Base-by-base conservation (phyloP, 768 basidiomycete genomes). In the Tephrocybe rancida region DNA sequence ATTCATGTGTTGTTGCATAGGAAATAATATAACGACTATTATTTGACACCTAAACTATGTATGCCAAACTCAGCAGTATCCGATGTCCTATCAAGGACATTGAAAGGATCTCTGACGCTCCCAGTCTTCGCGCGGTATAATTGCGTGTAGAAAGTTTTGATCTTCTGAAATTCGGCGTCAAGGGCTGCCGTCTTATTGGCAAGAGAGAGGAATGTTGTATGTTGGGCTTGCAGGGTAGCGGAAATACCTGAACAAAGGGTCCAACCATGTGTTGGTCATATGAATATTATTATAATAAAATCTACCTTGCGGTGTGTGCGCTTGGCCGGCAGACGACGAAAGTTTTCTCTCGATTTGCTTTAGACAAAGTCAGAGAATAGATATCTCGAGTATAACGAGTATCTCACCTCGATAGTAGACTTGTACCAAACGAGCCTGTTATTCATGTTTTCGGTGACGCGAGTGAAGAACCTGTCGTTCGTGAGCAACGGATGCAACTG, bases 331-430 rank as follows among this genome's bases (percentile, higher is more conserved):
- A 3, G 87, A 81, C 7, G 87, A 86, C 5, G 86, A 82, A 5
- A 92, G 73, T 66, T 90, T 92, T 48, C 89, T 81, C 70, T 93
- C 91, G 59, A 94, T 91, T 87, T 88, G 86, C 87, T 89, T 59
- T 4, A 41, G 29, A 45, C 25, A 45, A 38, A 16, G 26, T 39
- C 41, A 50, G n/a, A 34, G 27, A 19, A 14, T 24, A 25, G 8
- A 35, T 25, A 22, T 14, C 0, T 16, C 43, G 2, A 29, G 44
- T 14, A 32, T 24, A 9, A 5, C 21, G 11, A 21, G 39, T 11
- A 59, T 24, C 70, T 48, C 54, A 88, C 91, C 75, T 93, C 90
- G 50, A 92, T 87, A 22, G 89, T 91, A 19, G 80, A 74, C 61
- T 90, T 89, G 69, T 89, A 92, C 85, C 90, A 91, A 35, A 79